Evolutionary conservation across 2,329 filamentous ascomycete species (phyloP), one percentile per base, ranked within the genome.

Genomic region (Leptoxyphium fumago): DNA sequence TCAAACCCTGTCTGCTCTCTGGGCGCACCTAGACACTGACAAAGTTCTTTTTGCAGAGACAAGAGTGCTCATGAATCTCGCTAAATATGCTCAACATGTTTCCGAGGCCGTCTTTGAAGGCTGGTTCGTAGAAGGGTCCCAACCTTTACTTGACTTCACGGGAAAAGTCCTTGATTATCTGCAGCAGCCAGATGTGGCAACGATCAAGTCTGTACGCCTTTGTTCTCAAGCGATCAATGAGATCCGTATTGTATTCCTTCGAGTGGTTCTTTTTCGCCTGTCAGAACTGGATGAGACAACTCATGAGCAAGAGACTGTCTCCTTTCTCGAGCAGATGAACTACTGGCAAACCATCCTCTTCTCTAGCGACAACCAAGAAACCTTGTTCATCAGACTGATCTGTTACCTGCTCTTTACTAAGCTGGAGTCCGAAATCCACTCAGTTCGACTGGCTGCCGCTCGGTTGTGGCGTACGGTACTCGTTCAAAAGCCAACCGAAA

Each of bases 311-410:
- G 79, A 85, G 40, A 77, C 79, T 0, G 72, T 82, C 21, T 68
- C 73, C 1, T 86, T 93, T 46, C 75, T 98, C 62, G 75, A 84
- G 47, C 89, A 87, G 58, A 77, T 98, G 54, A 78, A 85, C 0
- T 96, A 95, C 61, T 98, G 91, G 91, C 91, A 96, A 60, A 87
- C 85, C 15, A 84, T 94, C 14, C 78, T 98, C 13, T 69, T 98
- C 13, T 80, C 80, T 2, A 78, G 81, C 3, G 77, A 91, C 13
- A 82, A 84, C 2, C 71, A 75, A 6, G 86, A 94, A 39, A 77
- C 84, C n/a, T 80, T 85, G 9, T 84, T 84, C 56, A 74, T 95
- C 55, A 82, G 82, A 50, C 72, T 95, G 29, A 76, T 96, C 38
- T 95, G 87, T 71, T 96, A 94, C 56, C 78, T 95, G 48, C 76